These are phyloP conservation scores for Pelargonium nanum DNA, from an alignment of 345 rosid genomes.

Conservation along the genomic window DNA sequence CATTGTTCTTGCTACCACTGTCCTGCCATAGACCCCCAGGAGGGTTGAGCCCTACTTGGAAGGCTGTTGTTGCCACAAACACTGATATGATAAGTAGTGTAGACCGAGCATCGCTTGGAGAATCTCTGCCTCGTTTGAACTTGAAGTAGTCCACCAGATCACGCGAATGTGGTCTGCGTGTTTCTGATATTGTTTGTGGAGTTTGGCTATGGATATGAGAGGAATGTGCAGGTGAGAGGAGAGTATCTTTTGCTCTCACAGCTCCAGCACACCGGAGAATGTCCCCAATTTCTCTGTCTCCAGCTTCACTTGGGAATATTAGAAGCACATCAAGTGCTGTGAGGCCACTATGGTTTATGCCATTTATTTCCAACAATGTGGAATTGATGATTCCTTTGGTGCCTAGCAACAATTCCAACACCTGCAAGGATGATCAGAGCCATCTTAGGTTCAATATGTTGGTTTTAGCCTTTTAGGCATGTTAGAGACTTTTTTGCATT, in stretches of 20 bases:
- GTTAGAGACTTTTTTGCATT: not conserved
- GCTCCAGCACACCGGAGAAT: slow-evolving; percentile 9
- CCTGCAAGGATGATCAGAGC: slow-evolving; percentile 5
- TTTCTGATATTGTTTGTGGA: not conserved
- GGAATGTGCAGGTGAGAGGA: not conserved
- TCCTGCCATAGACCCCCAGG: slow-evolving; percentile 9
- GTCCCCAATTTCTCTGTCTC: slow-evolving; percentile 11
- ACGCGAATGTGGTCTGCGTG: not conserved
- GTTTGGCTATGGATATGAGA: not conserved
- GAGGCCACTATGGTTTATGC: slow-evolving; percentile 3
- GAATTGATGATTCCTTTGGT: not conserved
- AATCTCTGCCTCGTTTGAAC: slow-evolving; percentile 2
- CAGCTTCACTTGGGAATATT: slow-evolving; percentile 13
- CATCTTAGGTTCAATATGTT: not conserved
- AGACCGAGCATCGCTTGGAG: not conserved
- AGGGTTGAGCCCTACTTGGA: slow-evolving; percentile 5
- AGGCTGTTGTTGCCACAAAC: slow-evolving; percentile 6
- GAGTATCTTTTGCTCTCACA: not conserved
- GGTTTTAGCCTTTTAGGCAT: not conserved
- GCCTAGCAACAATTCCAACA: slow-evolving; percentile 4
- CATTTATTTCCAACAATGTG: slow-evolving; percentile 9
- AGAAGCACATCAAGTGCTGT: slow-evolving; percentile 12
- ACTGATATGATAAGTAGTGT: not conserved
- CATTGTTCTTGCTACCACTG: not conserved
- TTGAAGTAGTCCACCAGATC: slow-evolving; percentile 4